These are phyloP conservation scores for Hericium alpestre DNA, from an alignment of 768 basidiomycete genomes.

Conservation along the genomic window DNA sequence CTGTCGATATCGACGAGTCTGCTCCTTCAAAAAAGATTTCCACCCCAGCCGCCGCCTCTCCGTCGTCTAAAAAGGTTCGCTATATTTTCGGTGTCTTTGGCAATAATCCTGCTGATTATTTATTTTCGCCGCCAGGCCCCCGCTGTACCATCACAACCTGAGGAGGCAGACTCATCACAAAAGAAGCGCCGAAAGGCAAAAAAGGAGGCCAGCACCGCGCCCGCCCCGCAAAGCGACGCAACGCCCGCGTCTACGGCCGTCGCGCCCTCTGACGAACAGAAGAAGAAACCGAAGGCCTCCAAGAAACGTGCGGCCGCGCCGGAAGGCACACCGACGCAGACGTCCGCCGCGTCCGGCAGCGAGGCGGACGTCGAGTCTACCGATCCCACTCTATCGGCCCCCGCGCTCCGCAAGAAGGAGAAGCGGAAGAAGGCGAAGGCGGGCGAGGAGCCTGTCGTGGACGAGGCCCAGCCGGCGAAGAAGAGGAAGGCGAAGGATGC, in stretches of 20 bases:
- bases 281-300: not conserved
- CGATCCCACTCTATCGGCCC: not conserved
- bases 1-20: not conserved
- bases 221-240: not conserved
- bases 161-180: not conserved
- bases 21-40: not conserved
- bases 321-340: not conserved
- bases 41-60: not conserved
- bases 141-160: not conserved
- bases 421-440: constrained; percentile 5
- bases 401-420: not conserved
- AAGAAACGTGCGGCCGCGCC: not conserved
- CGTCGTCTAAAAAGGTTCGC: not conserved
- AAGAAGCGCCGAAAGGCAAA: not conserved
- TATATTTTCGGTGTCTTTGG: no score
- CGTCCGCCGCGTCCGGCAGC: constrained; percentile 1
- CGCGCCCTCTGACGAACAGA: not conserved
- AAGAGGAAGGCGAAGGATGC: not conserved
- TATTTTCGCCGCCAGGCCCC: no score
- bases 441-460: not conserved
- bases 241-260: not conserved
- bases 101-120: no score
- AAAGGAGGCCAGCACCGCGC: not conserved
- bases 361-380: constrained; percentile 6
- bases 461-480: not conserved